Conservation (phyloP, 2,329 filamentous ascomycete species). For the Coleophoma eucalyptorum region DNA sequence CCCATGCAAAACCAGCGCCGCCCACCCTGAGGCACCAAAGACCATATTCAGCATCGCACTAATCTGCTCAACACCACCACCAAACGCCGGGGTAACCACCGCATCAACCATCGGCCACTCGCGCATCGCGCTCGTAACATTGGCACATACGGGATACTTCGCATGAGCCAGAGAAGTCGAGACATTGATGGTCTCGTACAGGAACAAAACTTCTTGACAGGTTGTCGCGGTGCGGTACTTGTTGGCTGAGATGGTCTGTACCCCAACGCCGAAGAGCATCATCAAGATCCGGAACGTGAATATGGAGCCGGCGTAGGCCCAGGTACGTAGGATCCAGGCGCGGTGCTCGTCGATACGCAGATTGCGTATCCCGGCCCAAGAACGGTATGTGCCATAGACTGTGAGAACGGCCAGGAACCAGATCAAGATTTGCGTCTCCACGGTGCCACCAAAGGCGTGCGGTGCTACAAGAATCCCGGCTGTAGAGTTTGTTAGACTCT, state of each 20-base stretch:
- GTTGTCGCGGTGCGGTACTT: constrained; percentile 1
- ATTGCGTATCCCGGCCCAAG: constrained; percentile 4
- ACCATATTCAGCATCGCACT: constrained; percentile 3
- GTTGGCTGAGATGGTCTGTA: not conserved
- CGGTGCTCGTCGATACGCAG: constrained; percentile 8
- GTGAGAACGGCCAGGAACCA: not conserved
- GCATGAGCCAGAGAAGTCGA: not conserved
- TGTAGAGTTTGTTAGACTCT: not conserved
- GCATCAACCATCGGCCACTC: not conserved
- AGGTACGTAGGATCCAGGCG: constrained; percentile 6
- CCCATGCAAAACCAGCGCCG: not conserved
- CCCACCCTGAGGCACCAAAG: constrained; percentile 5
- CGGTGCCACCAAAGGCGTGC: constrained; percentile 5
- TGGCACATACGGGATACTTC: constrained; percentile 3
- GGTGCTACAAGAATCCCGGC: constrained; percentile 4
- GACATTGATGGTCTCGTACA: constrained; percentile 1
- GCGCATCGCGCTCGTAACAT: not conserved
- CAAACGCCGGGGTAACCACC: constrained; percentile 2
- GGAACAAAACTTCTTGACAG: constrained; percentile 6
- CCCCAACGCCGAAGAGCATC: not conserved
- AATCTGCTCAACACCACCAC: not conserved
- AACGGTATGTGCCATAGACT: constrained; percentile 2
- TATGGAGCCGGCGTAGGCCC: constrained; percentile 7
- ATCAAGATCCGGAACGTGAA: constrained; percentile 6
- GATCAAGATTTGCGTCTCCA: constrained; percentile 2